Base-by-base conservation (phyloP, 1,284 basidiomycete genomes). In the Puccinia coronata region DNA sequence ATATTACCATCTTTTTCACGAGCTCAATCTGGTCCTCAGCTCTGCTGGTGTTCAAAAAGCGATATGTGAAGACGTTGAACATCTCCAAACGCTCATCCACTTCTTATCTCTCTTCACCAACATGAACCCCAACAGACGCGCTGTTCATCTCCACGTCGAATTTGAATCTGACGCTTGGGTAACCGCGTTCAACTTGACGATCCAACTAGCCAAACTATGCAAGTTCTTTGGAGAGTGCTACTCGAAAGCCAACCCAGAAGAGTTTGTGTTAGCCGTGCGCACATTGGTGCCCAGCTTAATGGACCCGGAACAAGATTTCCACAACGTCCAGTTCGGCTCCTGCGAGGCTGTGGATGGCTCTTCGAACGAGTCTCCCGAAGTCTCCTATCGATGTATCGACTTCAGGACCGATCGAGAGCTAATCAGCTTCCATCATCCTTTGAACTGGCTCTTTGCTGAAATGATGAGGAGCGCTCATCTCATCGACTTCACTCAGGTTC, bases 161-260 rank as follows among this genome's bases (percentile, higher is more conserved):
- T 98, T 93, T 87, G 96, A 98, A 87, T 92, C 92, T 47, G 96
- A 98, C 83, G 91, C 92, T 41, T 97, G 95, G 94, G 93, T 96
- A 82, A 93, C 91, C 84, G 92, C 96, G 12, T 97, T 97, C 87
- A 94, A 95, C 84, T 91, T 96, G 41, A 94, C 94, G 8, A 90
- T 95, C 9, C 95, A 94, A 36, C 87, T 98, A 20, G 92, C 93
- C 2, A 91, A 94, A 61, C 90, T 95, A 57, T 93, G 94, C 87
- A 93, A 94, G 85, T 92, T 92, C 5, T 93, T 94, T 82, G 95
- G 94, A 11, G 92, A 93, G 84, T 92, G 92, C 0, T 95, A 91
- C 85, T 87, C 89, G 43, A 88, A 89, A 78, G 90, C 90, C 12
- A 88, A 86, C 0, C 87, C 90, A 0, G 87, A 88, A 0, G 90